These are phyloP conservation scores for Puccinia horiana DNA, from an alignment of 1,284 basidiomycete species.

Conservation along the genomic window DNA sequence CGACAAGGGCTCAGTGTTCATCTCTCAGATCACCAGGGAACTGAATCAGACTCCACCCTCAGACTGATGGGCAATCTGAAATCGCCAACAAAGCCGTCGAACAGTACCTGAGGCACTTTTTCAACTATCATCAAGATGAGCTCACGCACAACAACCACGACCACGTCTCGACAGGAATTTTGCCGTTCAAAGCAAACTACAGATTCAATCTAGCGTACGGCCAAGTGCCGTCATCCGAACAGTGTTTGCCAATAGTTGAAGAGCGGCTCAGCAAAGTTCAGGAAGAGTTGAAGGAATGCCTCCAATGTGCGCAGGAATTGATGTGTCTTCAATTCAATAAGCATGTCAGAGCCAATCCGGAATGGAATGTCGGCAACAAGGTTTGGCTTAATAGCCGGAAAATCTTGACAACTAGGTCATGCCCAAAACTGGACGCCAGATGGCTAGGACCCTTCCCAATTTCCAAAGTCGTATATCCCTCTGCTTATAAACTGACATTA, in stretches of 20 bases:
- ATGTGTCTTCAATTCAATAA: no score
- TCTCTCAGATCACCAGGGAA: background rate
- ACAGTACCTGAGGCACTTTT: slow-evolving; percentile 51
- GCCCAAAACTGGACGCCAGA: background rate
- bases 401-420: background rate
- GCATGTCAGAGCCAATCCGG: background rate
- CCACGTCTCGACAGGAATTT: slow-evolving; percentile 55
- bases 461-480: background rate
- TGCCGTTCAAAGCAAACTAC: slow-evolving; percentile 55
- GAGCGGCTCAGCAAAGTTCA: background rate
- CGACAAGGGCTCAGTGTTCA: background rate
- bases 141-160: slow-evolving; percentile 58
- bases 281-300: background rate
- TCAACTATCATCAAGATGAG: slow-evolving; percentile 52
- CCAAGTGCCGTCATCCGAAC: background rate
- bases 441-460: slow-evolving; percentile 29
- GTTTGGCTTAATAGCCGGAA: slow-evolving; percentile 15
- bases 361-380: background rate
- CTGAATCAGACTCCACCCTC: background rate
- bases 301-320: no score
- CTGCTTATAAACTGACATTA: slow-evolving; percentile 7
- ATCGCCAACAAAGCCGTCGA: slow-evolving; percentile 13
- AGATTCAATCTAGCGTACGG: background rate
- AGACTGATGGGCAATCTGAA: slow-evolving; percentile 34
- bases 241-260: background rate